These are phyloP conservation scores for Acanthamoeba sp. DNA, from an alignment of 208 protist species.

Conservation along the genomic window DNA sequence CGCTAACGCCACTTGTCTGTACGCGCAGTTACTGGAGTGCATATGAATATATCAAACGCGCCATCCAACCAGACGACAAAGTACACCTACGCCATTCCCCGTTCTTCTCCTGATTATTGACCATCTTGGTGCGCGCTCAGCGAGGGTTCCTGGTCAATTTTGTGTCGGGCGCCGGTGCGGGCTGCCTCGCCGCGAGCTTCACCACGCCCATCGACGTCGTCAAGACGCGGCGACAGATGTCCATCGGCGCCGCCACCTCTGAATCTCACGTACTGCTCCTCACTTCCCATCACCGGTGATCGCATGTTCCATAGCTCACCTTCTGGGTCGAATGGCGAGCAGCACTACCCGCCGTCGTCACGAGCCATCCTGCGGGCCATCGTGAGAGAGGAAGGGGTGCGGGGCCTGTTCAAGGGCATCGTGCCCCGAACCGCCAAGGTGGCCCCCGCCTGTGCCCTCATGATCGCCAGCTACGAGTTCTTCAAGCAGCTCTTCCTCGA, in stretches of 20 bases:
- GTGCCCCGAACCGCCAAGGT: slow-evolving; percentile 79
- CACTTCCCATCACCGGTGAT: background rate
- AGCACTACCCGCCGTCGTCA: background rate
- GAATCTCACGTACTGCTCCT: background rate
- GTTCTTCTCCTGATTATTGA: background rate
- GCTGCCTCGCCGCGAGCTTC: slow-evolving; percentile 72
- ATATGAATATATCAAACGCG: slow-evolving; percentile 23
- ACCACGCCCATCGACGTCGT: slow-evolving; percentile 81
- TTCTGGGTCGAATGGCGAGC: too few species aligned
- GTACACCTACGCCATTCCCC: background rate
- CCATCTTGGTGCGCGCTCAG: background rate
- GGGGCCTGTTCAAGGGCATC: slow-evolving; percentile 76
- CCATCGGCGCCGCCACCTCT: background rate
- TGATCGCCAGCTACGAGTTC: slow-evolving; percentile 81
- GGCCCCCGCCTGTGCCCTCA: slow-evolving; percentile 79
- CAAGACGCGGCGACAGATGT: slow-evolving; percentile 82
- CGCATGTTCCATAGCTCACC: background rate
- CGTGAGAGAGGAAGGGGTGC: slow-evolving; percentile 72
- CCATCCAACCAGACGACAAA: background rate
- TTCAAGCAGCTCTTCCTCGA: slow-evolving; percentile 69
- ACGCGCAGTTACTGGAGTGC: slow-evolving; percentile 47
- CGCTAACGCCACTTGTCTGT: background rate
- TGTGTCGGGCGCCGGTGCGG: slow-evolving; percentile 75
- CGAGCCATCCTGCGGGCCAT: slow-evolving; percentile 63
- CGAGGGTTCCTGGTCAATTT: slow-evolving; percentile 72